These are phyloP conservation scores for Ensete ventricosum DNA, from an alignment of 176 grass and related monocot species.

Conservation along the genomic window DNA sequence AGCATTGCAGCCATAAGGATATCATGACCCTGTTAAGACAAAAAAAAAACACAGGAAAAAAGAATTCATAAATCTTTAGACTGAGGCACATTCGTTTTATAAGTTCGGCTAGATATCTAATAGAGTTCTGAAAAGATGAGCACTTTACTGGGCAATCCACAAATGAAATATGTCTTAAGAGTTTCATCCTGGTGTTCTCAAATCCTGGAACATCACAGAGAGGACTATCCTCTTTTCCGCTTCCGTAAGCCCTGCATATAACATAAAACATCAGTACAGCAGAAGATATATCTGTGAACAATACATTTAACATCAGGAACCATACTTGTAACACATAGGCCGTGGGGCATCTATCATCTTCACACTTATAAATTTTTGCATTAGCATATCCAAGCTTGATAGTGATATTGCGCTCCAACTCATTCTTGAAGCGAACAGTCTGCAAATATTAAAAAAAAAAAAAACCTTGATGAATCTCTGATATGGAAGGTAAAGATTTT, in stretches of 20 bases:
- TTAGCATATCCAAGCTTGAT: constrained; percentile 97
- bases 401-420: constrained; percentile 94
- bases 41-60: background rate
- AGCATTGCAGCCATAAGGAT: constrained; percentile 98
- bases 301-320: background rate
- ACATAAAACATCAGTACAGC: constrained; percentile 4
- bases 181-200: constrained; percentile 92
- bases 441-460: constrained; percentile 16
- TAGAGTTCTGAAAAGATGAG: background rate
- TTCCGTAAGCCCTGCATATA: constrained; percentile 68
- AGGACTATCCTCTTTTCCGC: constrained; percentile 92
- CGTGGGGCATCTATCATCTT: constrained; percentile 81
- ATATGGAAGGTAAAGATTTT: too few species aligned
- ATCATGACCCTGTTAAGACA: constrained; percentile 55
- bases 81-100: too few species aligned
- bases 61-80: background rate
- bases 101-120: too few species aligned
- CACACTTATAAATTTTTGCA: constrained; percentile 92
- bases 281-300: background rate
- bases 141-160: constrained; percentile 84
- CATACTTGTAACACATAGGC: constrained; percentile 94
- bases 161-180: constrained; percentile 89
- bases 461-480: too few species aligned
- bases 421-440: constrained; percentile 97
- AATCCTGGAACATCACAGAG: constrained; percentile 79